Evolutionary conservation across 306 rosid genomes (phyloP), one percentile per base, ranked within the genome.

Genomic region (Senna tora): DNA sequence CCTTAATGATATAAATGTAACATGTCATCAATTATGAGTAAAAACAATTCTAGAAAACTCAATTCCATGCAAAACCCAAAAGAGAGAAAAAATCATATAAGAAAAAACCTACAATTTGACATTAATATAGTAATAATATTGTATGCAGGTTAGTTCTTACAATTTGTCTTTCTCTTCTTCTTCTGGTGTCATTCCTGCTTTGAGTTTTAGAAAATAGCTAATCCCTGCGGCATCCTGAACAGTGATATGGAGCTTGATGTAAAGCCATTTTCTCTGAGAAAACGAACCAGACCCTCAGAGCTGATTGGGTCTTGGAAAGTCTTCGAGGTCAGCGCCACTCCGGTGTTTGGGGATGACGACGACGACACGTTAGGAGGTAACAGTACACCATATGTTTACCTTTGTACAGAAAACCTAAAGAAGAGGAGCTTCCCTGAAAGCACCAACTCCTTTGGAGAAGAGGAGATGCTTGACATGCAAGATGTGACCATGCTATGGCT

Each of bases 221-320:
- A 66, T 77, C 30, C 10, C 14, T 45, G 11, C 11, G 41, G 7
- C 82, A 39, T 77, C 41, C 45, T 47, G 43, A 80, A 30, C 88
- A 89, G 95, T 76, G 88, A 83, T 50, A 5, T 73, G 69, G 94
- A 82, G 70, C 82, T 91, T 2, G 83, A 89, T 42, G 25, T 79
- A 69, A 79, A 84, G 80, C 95, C 90, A 72, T 85, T 91, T 43
- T 94, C 98, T 30, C 96, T 77, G 62, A 85, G 92, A 69, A 91
- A 79, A 71, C 87, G 97, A 73, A 83, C 85, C 34, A 81, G 72
- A 28, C 94, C 92, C 54, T 82, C 84, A 0, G 96, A 94, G 79
- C 79, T 94, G 61, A 67, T 78, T 7, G 98, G 98, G 20, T 89
- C 92, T 2, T 94, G 98, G 98, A 94, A 91, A 84, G 95, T 89